phyloP scores from a whole-genome alignment of 306 rosid genomes.

The Sophora flavescens region DNA sequence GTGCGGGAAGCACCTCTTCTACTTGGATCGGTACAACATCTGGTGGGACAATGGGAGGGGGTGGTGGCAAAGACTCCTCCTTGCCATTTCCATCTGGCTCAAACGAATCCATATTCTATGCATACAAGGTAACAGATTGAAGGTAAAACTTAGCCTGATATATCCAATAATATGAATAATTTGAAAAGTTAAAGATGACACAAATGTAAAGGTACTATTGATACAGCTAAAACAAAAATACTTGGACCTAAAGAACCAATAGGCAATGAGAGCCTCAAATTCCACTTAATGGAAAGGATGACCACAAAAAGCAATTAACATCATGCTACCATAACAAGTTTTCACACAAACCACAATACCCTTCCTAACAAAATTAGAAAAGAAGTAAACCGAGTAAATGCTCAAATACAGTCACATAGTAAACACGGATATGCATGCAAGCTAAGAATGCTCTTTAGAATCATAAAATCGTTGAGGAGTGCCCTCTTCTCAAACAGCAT shows the following conservation, averaged over 20 bases:
- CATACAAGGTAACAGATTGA: neutral
- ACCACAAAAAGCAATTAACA: neutral
- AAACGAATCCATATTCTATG: slow-evolving; percentile 61
- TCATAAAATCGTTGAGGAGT: neutral
- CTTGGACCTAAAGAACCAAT: neutral
- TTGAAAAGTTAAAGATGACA: neutral
- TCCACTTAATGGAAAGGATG: neutral
- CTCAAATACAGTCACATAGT: neutral
- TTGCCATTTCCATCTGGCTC: slow-evolving; percentile 66
- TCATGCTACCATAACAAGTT: neutral
- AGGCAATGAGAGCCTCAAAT: neutral
- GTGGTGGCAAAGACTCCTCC: slow-evolving; percentile 74
- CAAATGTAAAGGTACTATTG: neutral
- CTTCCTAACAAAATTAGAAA: neutral
- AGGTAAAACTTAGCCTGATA: neutral
- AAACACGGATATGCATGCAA: neutral
- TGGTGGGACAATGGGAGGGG: slow-evolving; percentile 83
- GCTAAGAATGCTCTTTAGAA: neutral
- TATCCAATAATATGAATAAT: neutral
- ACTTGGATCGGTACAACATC: slow-evolving; percentile 69
- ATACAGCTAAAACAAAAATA: slow-evolving; percentile 9
- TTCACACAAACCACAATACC: neutral
- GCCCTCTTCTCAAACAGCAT: neutral
- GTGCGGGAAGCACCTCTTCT: slow-evolving; percentile 41
- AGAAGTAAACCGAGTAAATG: neutral